A percentile compares a stretch with the other conserved stretches of the same genome.
Conservation (phyloP, 2,329 filamentous ascomycete species). For the Trichoderma breve region DNA sequence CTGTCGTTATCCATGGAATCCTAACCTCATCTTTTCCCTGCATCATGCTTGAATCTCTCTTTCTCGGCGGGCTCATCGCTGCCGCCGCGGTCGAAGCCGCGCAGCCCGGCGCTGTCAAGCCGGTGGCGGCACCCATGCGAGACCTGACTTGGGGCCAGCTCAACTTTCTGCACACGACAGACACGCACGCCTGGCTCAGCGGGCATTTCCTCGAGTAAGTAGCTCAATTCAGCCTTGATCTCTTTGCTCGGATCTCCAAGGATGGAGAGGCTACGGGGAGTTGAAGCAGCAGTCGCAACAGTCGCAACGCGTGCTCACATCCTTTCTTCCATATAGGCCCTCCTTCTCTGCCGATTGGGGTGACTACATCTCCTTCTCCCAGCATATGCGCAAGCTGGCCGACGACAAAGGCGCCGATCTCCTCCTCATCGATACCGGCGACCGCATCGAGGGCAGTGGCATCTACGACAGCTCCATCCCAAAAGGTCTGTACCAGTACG, state of each 20-base stretch:
- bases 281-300: background rate
- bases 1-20: conserved; percentile 7
- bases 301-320: background rate
- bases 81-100: conserved; percentile 45
- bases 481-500: conserved; percentile 84
- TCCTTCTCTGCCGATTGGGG: conserved; percentile 97
- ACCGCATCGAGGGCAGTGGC: conserved; percentile 90
- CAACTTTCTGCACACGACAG: conserved; percentile 95
- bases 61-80: conserved; percentile 34
- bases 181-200: conserved; percentile 93
- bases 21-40: background rate
- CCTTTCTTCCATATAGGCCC: conserved; percentile 51
- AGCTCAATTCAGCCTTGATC: background rate
- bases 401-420: conserved; percentile 79
- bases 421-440: conserved; percentile 92
- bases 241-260: background rate
- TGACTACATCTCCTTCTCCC: conserved; percentile 91
- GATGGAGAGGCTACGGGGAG: background rate
- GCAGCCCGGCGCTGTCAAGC: conserved; percentile 78
- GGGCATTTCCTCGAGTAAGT: conserved; percentile 86
- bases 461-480: conserved; percentile 87
- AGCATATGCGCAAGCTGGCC: conserved; percentile 75
- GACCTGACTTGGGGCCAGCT: conserved; percentile 88
- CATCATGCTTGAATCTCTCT: conserved; percentile 30
- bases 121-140: conserved; percentile 77